phyloP scores from a whole-genome alignment of 108 stramenopile species.

The Cylindrotheca fusiformis region DNA sequence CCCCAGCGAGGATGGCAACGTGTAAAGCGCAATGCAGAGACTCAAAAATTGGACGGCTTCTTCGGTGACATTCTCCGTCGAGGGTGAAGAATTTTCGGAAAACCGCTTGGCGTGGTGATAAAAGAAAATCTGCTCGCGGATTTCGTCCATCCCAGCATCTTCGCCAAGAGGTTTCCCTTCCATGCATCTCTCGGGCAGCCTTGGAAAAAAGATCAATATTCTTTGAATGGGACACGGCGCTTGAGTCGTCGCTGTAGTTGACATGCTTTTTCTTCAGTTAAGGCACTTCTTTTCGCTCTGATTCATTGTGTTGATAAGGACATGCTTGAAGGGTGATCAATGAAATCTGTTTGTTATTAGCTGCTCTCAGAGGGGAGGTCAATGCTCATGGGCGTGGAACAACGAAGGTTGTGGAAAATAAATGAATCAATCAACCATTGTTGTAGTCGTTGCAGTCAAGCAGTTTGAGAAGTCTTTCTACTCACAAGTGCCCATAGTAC shows the following conservation, averaged over 20 bases:
- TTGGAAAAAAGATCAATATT: constrained; percentile 34
- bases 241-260: neutral
- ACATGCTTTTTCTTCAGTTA: too few species aligned
- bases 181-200: constrained; percentile 22
- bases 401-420: too few species aligned
- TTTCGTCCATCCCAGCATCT: constrained; percentile 62
- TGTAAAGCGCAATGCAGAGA: constrained; percentile 54
- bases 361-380: too few species aligned
- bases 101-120: constrained; percentile 31
- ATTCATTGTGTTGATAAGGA: too few species aligned
- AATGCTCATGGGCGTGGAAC: too few species aligned
- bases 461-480: too few species aligned
- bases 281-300: too few species aligned
- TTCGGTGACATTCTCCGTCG: constrained; percentile 16
- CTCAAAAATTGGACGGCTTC: constrained; percentile 67
- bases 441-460: too few species aligned
- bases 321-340: too few species aligned
- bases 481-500: too few species aligned
- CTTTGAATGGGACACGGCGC: constrained; percentile 28
- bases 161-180: constrained; percentile 46
- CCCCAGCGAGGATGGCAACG: constrained; percentile 45
- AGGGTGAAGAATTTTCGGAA: neutral
- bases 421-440: too few species aligned
- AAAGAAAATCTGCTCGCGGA: constrained; percentile 66
- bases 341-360: too few species aligned